Percentiles rank a stretch among this genome's conserved stretches.
Conservation (phyloP, 179 eudicot genomes). For the Beta macrorhiza region DNA sequence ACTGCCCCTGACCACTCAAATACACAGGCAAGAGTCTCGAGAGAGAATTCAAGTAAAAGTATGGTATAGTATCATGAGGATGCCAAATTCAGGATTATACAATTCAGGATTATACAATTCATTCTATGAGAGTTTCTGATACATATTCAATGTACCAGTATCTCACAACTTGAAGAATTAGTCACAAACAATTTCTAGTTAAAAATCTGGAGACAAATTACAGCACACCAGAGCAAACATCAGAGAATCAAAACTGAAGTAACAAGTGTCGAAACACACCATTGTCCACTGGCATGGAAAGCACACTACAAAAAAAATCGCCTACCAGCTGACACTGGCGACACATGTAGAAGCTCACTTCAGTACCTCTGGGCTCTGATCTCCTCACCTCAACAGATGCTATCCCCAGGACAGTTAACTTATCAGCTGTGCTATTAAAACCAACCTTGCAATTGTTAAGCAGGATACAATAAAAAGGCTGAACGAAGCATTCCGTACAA, state of each 20-base stretch:
- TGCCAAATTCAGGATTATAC: too few species aligned
- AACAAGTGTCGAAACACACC: not conserved
- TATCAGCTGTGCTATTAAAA: not conserved
- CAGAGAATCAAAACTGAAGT: not conserved
- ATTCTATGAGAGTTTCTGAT: too few species aligned
- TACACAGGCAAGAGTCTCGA: too few species aligned
- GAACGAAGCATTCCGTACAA: not conserved
- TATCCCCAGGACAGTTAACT: not conserved
- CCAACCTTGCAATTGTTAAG: not conserved
- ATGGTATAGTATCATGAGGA: too few species aligned
- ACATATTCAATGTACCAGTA: too few species aligned
- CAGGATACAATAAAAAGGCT: not conserved
- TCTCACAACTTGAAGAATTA: too few species aligned
- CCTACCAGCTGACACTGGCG: not conserved
- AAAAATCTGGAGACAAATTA: too few species aligned
- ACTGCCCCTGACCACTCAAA: too few species aligned
- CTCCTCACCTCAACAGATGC: not conserved
- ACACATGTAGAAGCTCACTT: not conserved
- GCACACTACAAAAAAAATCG: not conserved
- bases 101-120: too few species aligned
- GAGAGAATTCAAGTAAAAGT: too few species aligned
- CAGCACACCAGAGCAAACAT: not conserved
- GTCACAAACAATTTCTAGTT: too few species aligned
- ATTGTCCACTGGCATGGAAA: not conserved
- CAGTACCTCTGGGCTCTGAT: not conserved